These are phyloP conservation scores for Rhodosporidiobolus sp. DNA, from an alignment of 768 basidiomycete species.

Conservation along the genomic window DNA sequence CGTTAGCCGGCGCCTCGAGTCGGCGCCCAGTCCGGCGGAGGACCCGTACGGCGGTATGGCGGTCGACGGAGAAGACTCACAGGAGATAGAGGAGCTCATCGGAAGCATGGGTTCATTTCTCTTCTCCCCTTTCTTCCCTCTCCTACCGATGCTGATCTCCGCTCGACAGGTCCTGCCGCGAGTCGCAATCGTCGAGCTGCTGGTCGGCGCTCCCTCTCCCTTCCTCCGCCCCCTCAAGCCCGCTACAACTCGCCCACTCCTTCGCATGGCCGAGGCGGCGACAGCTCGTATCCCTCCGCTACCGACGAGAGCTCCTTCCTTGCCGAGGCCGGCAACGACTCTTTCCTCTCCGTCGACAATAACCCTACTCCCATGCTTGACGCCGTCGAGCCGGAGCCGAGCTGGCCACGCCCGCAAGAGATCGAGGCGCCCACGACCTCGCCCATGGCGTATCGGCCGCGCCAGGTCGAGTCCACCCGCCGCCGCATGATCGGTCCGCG, in stretches of 20 bases:
- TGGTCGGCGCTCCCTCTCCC: constrained; percentile 10
- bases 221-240: constrained; percentile 14
- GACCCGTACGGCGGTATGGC: not conserved
- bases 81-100: not conserved
- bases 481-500: constrained; percentile 32
- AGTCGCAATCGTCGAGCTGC: not conserved
- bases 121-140: not conserved
- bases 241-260: constrained; percentile 4
- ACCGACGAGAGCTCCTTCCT: not conserved
- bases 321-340: too few relatives aligned
- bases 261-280: not conserved
- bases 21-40: not conserved
- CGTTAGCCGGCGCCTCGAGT: not conserved
- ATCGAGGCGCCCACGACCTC: constrained; percentile 23
- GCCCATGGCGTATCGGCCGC: constrained; percentile 21
- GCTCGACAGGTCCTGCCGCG: too few relatives aligned
- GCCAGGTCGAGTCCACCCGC: constrained; percentile 12
- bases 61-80: not conserved
- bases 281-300: not conserved
- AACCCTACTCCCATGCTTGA: constrained; percentile 13
- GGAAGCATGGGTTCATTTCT: not conserved
- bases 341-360: not conserved
- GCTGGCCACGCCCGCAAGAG: not conserved
- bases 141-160: too few relatives aligned
- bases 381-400: constrained; percentile 18